Percentiles rank a stretch among this genome's conserved stretches.
phyloP scores from a whole-genome alignment of 306 rosid species.

The Quercus agrifolia region DNA sequence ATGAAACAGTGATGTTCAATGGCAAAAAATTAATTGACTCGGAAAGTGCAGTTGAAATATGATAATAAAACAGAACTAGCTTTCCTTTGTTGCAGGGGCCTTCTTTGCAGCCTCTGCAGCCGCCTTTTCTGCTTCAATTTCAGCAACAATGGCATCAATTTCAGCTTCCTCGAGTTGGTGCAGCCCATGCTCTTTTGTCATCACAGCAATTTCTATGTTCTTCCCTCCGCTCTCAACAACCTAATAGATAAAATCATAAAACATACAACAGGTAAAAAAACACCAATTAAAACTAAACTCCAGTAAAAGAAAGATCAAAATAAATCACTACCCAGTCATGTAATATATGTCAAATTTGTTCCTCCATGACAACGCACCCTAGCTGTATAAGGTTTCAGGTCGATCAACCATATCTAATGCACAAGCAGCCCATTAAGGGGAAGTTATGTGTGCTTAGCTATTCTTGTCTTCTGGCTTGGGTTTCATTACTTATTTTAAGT shows the following conservation, averaged over 20 bases:
- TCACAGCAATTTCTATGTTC: conserved; percentile 58
- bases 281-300: not conserved
- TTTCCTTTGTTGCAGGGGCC: conserved; percentile 45
- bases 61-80: not conserved
- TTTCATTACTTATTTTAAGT: not conserved
- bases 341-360: not conserved
- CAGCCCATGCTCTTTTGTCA: conserved; percentile 55
- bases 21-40: not conserved
- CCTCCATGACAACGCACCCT: not conserved
- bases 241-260: conserved; percentile 18
- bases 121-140: conserved; percentile 58
- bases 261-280: not conserved
- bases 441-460: not conserved
- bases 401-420: not conserved
- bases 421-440: not conserved
- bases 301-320: not conserved
- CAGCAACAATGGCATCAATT: conserved; percentile 53
- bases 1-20: not conserved
- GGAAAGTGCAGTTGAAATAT: not conserved
- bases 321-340: not conserved
- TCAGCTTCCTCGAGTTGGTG: conserved; percentile 60
- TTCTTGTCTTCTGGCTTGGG: not conserved
- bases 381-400: not conserved
- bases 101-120: conserved; percentile 68
- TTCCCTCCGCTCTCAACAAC: conserved; percentile 68